Percentiles rank a stretch among this genome's conserved stretches.
Evolutionary conservation across 2,329 filamentous ascomycete genomes (phyloP).

Genomic region (Aspergillus alliaceus): DNA sequence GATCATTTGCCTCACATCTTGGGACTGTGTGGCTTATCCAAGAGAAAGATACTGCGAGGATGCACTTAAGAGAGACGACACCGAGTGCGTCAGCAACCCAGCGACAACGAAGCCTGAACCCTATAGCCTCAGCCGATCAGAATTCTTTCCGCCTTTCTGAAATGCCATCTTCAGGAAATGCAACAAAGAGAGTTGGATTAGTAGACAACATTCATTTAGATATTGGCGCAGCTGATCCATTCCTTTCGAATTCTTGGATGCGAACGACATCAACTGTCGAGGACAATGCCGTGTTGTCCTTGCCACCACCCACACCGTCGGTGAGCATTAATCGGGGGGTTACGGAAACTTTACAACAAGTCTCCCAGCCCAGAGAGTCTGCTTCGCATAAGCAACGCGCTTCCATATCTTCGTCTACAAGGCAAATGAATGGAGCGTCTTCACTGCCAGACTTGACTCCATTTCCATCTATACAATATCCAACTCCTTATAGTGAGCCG

Average conservation of each 20-base stretch:
- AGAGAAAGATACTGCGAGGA: conserved; percentile 6
- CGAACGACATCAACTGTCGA: conserved; percentile 25
- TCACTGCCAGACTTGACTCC: conserved; percentile 24
- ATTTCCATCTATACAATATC: conserved; percentile 28
- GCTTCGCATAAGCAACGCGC: conserved; percentile 11
- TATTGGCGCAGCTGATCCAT: conserved; percentile 19
- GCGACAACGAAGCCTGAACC: conserved; percentile 8
- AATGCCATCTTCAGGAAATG: background rate
- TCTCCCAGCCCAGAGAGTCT: conserved; percentile 18
- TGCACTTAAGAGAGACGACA: background rate
- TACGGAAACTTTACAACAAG: conserved; percentile 18
- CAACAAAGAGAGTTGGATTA: conserved; percentile 1
- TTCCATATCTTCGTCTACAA: conserved; percentile 21
- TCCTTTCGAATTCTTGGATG: conserved; percentile 30
- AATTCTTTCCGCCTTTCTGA: conserved; percentile 1
- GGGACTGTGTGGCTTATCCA: conserved; percentile 26
- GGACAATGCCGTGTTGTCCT: conserved; percentile 23
- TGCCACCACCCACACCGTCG: conserved; percentile 30
- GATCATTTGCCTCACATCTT: conserved; percentile 30
- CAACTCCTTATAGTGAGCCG: conserved; percentile 26
- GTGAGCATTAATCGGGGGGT: conserved; percentile 22
- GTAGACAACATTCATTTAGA: conserved; percentile 10
- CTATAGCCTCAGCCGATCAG: background rate
- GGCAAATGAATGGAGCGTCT: conserved; percentile 17
- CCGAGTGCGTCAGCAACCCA: background rate